phyloP scores from a whole-genome alignment of 345 rosid genomes.

The Chamaenerion angustifolium region DNA sequence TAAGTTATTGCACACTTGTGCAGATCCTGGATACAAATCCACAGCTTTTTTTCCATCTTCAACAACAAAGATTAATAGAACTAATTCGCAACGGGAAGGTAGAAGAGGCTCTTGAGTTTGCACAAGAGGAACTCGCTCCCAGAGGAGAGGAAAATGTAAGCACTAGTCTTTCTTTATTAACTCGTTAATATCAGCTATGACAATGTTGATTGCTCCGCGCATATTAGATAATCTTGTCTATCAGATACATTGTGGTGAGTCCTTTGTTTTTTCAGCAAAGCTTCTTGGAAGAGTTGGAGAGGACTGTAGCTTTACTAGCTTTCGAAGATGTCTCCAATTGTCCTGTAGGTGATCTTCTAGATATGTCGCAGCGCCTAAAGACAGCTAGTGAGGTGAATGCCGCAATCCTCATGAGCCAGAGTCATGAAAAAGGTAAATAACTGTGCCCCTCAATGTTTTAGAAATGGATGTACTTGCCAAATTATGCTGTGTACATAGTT shows the following conservation, averaged over 20 bases:
- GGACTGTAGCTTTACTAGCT: conserved; percentile 78
- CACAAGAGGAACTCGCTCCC: conserved; percentile 98
- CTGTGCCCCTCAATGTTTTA: background rate
- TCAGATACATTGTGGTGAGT: too few species aligned
- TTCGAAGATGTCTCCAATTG: conserved; percentile 82
- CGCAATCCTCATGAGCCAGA: conserved; percentile 95
- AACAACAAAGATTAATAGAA: conserved; percentile 94
- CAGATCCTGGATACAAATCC: conserved; percentile 91
- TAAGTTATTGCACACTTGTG: conserved; percentile 4
- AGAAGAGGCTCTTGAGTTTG: conserved; percentile 93
- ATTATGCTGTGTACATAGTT: background rate
- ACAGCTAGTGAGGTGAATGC: conserved; percentile 96
- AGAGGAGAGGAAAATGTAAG: conserved; percentile 89
- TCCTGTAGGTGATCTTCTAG: conserved; percentile 79
- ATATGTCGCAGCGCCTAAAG: conserved; percentile 84
- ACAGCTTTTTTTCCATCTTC: conserved; percentile 94
- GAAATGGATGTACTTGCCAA: background rate
- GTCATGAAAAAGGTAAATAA: conserved; percentile 77
- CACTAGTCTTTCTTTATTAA: background rate
- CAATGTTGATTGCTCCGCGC: too few species aligned
- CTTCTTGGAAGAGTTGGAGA: conserved; percentile 91
- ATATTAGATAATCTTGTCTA: too few species aligned
- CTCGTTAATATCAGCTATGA: too few species aligned
- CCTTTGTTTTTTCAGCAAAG: conserved; percentile 39
- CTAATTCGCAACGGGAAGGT: conserved; percentile 81